Conservation (phyloP, 805 yeast species). For the Saccharomycopsis microspora region DNA sequence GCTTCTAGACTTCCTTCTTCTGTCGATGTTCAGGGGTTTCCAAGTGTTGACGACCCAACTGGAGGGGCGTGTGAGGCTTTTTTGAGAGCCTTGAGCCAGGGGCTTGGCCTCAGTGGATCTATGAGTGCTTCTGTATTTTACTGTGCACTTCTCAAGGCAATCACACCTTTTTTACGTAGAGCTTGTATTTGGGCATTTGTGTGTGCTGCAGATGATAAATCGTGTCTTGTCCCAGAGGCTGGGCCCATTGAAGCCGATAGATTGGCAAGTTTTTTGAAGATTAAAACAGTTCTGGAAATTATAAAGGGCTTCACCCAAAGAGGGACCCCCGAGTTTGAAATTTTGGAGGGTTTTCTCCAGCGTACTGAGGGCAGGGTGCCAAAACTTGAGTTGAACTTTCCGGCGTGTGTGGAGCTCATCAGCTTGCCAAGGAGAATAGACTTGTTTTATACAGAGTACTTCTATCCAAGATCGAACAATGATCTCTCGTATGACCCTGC, state of each 20-base stretch:
- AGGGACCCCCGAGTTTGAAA: neutral
- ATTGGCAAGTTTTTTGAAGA: slow-evolving; percentile 36
- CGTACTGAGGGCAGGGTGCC: neutral
- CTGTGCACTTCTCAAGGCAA: slow-evolving; percentile 42
- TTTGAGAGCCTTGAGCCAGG: neutral
- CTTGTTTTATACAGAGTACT: slow-evolving; percentile 50
- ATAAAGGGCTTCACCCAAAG: slow-evolving; percentile 15
- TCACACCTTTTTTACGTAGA: slow-evolving; percentile 56
- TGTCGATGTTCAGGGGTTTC: no score
- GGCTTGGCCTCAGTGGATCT: slow-evolving; percentile 21
- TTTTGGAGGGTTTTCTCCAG: neutral
- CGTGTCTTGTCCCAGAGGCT: slow-evolving; percentile 22
- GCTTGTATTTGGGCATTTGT: slow-evolving; percentile 45
- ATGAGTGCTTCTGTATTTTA: slow-evolving; percentile 25
- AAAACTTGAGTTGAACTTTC: slow-evolving; percentile 37
- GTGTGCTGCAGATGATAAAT: slow-evolving; percentile 34
- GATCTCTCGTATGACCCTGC: slow-evolving; percentile 56
- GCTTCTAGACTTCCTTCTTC: no score
- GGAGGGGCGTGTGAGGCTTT: no score
- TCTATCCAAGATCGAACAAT: slow-evolving; percentile 31
- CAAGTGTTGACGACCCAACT: no score
- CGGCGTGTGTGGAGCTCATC: slow-evolving; percentile 51
- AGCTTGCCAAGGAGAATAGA: slow-evolving; percentile 59
- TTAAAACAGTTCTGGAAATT: slow-evolving; percentile 28
- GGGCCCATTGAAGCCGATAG: slow-evolving; percentile 40